Evolutionary conservation across 2,329 filamentous ascomycete genomes (phyloP), one percentile per base, ranked within the genome.

Genomic region (Ascochyta pisi): DNA sequence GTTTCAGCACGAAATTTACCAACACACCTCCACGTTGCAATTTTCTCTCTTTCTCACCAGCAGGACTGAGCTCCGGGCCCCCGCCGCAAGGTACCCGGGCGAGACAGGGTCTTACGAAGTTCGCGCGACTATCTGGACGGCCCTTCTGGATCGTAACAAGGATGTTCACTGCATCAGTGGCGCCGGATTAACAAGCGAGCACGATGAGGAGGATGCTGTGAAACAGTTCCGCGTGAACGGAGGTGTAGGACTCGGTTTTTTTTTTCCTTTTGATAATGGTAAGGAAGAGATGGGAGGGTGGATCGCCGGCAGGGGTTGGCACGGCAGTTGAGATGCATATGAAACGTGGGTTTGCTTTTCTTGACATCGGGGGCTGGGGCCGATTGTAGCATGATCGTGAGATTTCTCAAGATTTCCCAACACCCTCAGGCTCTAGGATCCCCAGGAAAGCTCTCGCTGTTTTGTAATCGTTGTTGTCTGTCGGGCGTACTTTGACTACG

Each of bases 191-290:
- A 56, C 39, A 45, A 56, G 24, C 41, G n/a, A 42, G 41, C 42
- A 13, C 34, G 40, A 39, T 24, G 40, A 44, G 3, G 23, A 13
- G 22, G 41, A 29, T 34, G 22, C 27, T 43, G 19, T 47, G 37
- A 50, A 39, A 46, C 47, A 13, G 53, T 47, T 47, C 46, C 47
- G 47, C 47, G 31, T 33, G 38, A 42, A 46, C 47, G 24, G 47
- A 35, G 38, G 26, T 26, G 42, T 43, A 56, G 31, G 47, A 47
- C 53, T 56, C 47, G 47, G 16, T 16, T 16, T 16, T 24, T 33
- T 40, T 35, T 39, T 46, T 37, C 27, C 42, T 55, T 56, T 50
- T 6, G 24, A 6, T 26, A 6, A 5, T 23, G 8, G 16, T 7
- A 22, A 9, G 19, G 16, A 13, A 8, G 22, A 45, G 23, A 44